phyloP scores from a whole-genome alignment of 2,329 filamentous ascomycete species.

The Eutypa lata region DNA sequence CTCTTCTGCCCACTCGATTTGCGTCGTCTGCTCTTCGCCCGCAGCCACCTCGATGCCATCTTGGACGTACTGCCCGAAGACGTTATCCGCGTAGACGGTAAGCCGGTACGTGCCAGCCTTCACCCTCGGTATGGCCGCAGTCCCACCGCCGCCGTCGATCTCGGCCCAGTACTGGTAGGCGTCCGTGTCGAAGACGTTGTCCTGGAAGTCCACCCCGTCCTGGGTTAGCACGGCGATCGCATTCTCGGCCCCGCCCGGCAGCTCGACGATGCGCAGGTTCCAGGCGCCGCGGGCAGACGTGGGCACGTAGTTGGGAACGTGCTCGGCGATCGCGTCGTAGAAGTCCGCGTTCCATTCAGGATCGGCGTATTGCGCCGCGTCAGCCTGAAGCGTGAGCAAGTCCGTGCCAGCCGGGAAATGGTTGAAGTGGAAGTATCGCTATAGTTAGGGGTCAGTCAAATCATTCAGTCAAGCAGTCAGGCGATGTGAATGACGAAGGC shows the following conservation, averaged over 20 bases:
- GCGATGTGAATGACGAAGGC: not conserved
- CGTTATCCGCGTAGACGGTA: conserved; percentile 59
- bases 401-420: conserved; percentile 43
- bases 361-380: conserved; percentile 50
- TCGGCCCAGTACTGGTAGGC: conserved; percentile 63
- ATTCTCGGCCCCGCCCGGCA: conserved; percentile 49
- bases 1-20: conserved; percentile 51
- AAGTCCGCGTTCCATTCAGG: conserved; percentile 56
- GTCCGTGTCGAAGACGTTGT: conserved; percentile 52
- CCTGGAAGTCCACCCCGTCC: conserved; percentile 52
- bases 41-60: conserved; percentile 46
- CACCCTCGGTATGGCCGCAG: conserved; percentile 50
- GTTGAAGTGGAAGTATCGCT: conserved; percentile 62
- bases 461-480: conserved; percentile 12
- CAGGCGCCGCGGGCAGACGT: conserved; percentile 48
- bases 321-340: conserved; percentile 59
- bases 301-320: conserved; percentile 58
- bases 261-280: conserved; percentile 45
- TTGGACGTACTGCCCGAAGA: conserved; percentile 58
- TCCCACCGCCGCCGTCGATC: conserved; percentile 46
- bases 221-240: conserved; percentile 55
- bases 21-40: conserved; percentile 35
- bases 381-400: conserved; percentile 46
- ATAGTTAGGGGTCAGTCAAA: not conserved
- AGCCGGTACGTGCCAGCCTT: conserved; percentile 58